Conservation (phyloP, 2,329 filamentous ascomycete genomes). For the Cryphonectria carpinicola region DNA sequence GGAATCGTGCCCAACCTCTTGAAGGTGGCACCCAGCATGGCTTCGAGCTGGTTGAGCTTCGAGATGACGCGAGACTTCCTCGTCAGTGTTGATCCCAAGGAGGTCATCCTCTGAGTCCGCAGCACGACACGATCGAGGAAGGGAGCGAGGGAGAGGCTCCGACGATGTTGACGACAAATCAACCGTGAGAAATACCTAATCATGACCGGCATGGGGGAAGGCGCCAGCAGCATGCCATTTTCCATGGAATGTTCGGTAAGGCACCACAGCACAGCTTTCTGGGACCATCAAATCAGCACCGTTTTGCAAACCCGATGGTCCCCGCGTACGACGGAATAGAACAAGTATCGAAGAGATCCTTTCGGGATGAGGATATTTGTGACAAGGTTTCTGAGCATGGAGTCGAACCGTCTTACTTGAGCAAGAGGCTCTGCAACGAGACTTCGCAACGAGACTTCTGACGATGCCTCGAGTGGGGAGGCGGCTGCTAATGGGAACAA, state of each 20-base stretch:
- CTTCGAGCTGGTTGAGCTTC: conserved; percentile 96
- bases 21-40: conserved; percentile 98
- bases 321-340: conserved; percentile 1
- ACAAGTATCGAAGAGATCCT: neutral
- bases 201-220: neutral
- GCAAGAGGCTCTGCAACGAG: neutral
- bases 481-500: neutral
- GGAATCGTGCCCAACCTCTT: conserved; percentile 93
- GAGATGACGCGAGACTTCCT: conserved; percentile 91
- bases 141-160: neutral
- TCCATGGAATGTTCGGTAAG: neutral
- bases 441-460: neutral
- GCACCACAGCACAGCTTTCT: neutral
- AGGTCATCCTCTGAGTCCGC: conserved; percentile 34
- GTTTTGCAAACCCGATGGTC: neutral
- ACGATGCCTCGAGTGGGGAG: neutral
- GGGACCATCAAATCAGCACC: neutral
- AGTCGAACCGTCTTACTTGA: neutral
- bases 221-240: neutral
- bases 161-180: neutral
- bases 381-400: neutral
- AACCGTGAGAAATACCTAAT: neutral
- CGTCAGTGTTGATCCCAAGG: conserved; percentile 59
- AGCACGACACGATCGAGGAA: neutral
- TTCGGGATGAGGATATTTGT: neutral